phyloP scores from a whole-genome alignment of 768 basidiomycete species.

The Gautieria morchelliformis region DNA sequence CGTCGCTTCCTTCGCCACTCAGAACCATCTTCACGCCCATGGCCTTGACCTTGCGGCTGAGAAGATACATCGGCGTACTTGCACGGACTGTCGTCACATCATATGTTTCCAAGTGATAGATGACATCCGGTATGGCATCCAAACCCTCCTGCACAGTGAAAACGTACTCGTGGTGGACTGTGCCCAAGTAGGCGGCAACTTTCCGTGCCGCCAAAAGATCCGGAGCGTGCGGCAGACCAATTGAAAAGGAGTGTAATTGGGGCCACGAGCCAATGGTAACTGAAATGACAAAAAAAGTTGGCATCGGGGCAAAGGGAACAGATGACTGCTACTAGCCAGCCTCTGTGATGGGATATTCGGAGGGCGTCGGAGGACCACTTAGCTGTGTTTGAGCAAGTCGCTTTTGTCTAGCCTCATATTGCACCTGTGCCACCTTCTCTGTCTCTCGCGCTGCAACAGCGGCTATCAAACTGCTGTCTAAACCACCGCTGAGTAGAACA shows the following conservation, averaged over 20 bases:
- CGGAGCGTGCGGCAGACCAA: conserved; percentile 90
- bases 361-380: conserved; percentile 53
- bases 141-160: conserved; percentile 98
- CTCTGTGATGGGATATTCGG: conserved; percentile 31
- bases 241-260: conserved; percentile 93
- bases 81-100: conserved; percentile 98
- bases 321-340: conserved; percentile 33
- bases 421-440: conserved; percentile 77
- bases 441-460: conserved; percentile 92
- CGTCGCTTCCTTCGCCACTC: conserved; percentile 95
- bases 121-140: conserved; percentile 95
- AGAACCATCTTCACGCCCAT: conserved; percentile 99
- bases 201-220: conserved; percentile 91
- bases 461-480: conserved; percentile 95
- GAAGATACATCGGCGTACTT: conserved; percentile 96
- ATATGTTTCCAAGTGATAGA: conserved; percentile 96
- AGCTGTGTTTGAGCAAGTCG: conserved; percentile 37
- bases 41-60: conserved; percentile 97
- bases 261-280: conserved; percentile 85
- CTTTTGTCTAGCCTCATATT: conserved; percentile 58
- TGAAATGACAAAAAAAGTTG: conserved; percentile 17
- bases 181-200: conserved; percentile 88
- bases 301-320: not conserved
- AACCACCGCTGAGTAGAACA: conserved; percentile 87
- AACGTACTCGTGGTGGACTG: conserved; percentile 93